Conservation (phyloP, 2,329 filamentous ascomycete species). For the Talaromyces pinophilus region DNA sequence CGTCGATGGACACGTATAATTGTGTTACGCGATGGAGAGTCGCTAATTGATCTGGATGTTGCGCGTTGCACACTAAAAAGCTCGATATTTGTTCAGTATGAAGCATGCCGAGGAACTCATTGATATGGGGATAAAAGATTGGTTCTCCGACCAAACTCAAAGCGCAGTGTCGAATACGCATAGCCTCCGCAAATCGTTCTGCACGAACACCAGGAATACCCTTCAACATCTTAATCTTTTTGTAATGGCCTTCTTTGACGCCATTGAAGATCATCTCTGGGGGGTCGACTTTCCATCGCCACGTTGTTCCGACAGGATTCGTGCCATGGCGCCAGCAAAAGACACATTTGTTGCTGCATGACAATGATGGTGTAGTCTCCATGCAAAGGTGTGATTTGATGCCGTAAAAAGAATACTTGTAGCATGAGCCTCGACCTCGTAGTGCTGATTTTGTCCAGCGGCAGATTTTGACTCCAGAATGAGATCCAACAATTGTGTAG, state of each 20-base stretch:
- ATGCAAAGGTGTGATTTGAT: conserved; percentile 97
- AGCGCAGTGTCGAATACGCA: conserved; percentile 91
- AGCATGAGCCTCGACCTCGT: conserved; percentile 89
- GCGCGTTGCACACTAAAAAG: conserved; percentile 95
- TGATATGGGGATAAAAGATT: conserved; percentile 99
- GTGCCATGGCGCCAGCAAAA: conserved; percentile 99
- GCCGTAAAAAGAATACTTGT: conserved; percentile 97
- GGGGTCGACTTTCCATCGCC: conserved; percentile 93
- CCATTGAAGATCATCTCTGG: conserved; percentile 87
- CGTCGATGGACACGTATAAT: conserved; percentile 94
- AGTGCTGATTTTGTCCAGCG: conserved; percentile 98
- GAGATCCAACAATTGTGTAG: conserved; percentile 90
- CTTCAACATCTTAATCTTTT: conserved; percentile 96
- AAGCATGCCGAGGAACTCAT: conserved; percentile 81
- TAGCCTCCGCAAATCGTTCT: conserved; percentile 88
- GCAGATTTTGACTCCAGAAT: conserved; percentile 96
- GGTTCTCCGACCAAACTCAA: conserved; percentile 91
- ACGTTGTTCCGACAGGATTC: conserved; percentile 93
- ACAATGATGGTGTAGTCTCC: conserved; percentile 94
- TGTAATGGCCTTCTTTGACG: conserved; percentile 88
- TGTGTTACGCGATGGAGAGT: conserved; percentile 84
- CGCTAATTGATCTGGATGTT: conserved; percentile 88
- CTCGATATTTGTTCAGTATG: conserved; percentile 85
- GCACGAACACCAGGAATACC: conserved; percentile 90
- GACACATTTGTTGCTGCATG: conserved; percentile 97